Evolutionary conservation across 495 filamentous ascomycete species (phyloP), one percentile per base, ranked within the genome.

Genomic region (Parachaetomium inaequale): DNA sequence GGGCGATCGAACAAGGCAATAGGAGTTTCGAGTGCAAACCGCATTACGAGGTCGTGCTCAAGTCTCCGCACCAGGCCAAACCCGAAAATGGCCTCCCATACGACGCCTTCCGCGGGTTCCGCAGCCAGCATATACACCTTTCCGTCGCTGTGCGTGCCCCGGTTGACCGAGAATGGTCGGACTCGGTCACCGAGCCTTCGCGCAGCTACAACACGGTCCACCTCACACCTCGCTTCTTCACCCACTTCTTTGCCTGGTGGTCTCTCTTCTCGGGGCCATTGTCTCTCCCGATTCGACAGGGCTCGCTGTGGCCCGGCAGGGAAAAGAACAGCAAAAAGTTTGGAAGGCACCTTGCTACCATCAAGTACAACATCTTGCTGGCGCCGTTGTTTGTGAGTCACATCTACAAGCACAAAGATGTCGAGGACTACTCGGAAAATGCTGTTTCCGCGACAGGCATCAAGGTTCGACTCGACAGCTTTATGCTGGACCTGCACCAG

Each of bases 261-360:
- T 90, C 88, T 12, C 84, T 98, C 63, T 98, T 98, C 75, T 91
- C 91, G 7, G 93, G 93, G 0, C 88, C 90, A 15, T 93, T 98
- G 87, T 94, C 94, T 12, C 84, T 98, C 28, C 94, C 94, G 28
- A 88, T 98, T 58, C 88, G 94, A 0, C 94, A 98, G 74, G 94
- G 94, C 10, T 82, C 81, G 32, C 80, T 98, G 14, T 98, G 90
- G 85, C 94, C 92, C 15, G 93, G 91, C 10, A 78, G 89, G 51
- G 93, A 96, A 52, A 98, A 96, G 76, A 93, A 92, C 40, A 96
- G 90, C 76, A 98, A 98, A 78, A 98, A 98, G 72, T 98, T 98
- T 74, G 93, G 93, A 31, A 86, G 95, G 51, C 94, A 98, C 76
- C 78, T 98, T 58, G 93, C 92, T 8, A 98, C 95, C 11, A 91